Evolutionary conservation across 352 stramenopile genomes (phyloP), one percentile per base, ranked within the genome.

Genomic region (Halophytophthora polymorphica): DNA sequence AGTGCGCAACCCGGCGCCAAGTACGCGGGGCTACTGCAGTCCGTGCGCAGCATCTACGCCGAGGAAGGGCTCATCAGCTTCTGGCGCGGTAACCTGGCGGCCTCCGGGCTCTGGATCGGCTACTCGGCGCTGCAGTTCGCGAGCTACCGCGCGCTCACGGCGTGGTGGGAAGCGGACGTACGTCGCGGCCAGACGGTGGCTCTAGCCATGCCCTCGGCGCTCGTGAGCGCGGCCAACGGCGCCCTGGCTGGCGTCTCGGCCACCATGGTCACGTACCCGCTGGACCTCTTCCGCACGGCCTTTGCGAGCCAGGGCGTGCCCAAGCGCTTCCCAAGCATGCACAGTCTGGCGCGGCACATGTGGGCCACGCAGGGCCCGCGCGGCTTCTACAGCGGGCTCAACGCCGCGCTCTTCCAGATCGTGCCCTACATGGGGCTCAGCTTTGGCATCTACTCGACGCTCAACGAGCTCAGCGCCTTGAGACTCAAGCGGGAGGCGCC

Each of bases 391-490:
- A 91, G 89, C 44, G 95, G 95, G 3, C 57, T 90, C 23, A 64
- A 70, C 19, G 81, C 94, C 11, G 88, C 90, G 29, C 56, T 97
- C 2, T 78, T 96, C 46, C 88, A 97, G 63, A 98, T 98, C 59
- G 79, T 93, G 17, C 95, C 95, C 13, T 98, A 98, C 70, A 98
- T 98, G 88, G 95, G 95, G 0, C 61, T 98, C 11, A 98, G 93
- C 60, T 98, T 98, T 77, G 73, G 85, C 18, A 87, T 98, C 45
- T 98, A 98, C 66, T 66, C 74, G 35, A 71, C 61, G 15, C 58
- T 96, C 18, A 83, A 84, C 50, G 51, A 62, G 2, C 17, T 70
- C 6, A 50, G 56, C 35, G 56, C 45, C 5, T 34, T 47, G 18
- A 25, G 60, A 44, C 18, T 53, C 15, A 34, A 59, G 29, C 44